Evolutionary conservation across 495 filamentous ascomycete species (phyloP), one percentile per base, ranked within the genome.

Genomic region (Aspergillus mulundensis): DNA sequence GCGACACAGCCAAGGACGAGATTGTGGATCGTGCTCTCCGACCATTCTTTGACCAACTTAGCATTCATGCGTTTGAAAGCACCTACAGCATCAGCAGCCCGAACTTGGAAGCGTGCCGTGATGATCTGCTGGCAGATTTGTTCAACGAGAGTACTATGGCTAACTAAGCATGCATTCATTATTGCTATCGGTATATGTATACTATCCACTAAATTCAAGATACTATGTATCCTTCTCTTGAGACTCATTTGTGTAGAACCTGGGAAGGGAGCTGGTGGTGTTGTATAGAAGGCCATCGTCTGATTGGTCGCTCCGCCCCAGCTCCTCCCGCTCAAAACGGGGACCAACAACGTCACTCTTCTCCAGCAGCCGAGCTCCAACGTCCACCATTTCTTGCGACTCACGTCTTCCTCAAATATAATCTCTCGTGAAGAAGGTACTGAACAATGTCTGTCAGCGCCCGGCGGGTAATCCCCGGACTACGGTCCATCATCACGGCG

Each of bases 11-110:
- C 57, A 85, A 83, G 66, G 87, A 90, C 60, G 84, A 90, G 68
- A 72, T 93, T 56, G 81, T 88, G 24, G 81, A 83, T 49, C 82
- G 86, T 61, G 81, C 96, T 32, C 68, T 97, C 55, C 79, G 87
- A 59, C 94, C 95, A 0, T 97, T 96, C 76, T 90, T 97, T 61
- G 86, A 86, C 39, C 87, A 92, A 58, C 73, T 98, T 55, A 96
- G 91, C 62, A 95, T 97, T 49, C 88, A 85, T 65, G 86, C 88
- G 7, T 98, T 95, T 70, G 95, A 97, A 73, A 86, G 84, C 23
- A 95, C 88, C 41, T 98, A 97, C 66, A 82, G 84, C 19, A 95
- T 95, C 87, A 82, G 82, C 47, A 70, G 68, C 49, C 75, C 86
- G 30, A 91, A 95, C 71, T 65, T 80, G 64, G 81, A 82, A 46